Conservation (phyloP, 805 yeast species). For the Kazachstania bromeliacearum region DNA sequence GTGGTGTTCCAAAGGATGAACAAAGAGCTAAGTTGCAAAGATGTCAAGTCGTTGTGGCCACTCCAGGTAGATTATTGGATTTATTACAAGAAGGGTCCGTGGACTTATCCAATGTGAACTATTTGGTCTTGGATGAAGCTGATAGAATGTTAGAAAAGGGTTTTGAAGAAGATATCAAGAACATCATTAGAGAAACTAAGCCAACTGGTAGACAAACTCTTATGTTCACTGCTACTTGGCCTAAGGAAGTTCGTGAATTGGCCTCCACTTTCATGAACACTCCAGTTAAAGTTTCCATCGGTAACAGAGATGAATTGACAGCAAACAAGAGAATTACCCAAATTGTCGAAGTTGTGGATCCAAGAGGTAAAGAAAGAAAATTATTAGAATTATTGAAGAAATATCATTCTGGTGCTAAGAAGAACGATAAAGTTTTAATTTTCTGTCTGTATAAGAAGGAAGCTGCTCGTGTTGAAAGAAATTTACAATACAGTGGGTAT, state of each 20-base stretch:
- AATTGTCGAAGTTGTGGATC: constrained; percentile 85
- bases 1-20: constrained; percentile 94
- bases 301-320: constrained; percentile 85
- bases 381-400: constrained; percentile 61
- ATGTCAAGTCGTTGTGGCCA: constrained; percentile 82
- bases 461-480: constrained; percentile 81
- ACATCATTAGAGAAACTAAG: constrained; percentile 57
- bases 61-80: constrained; percentile 96
- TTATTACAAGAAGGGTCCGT: constrained; percentile 81
- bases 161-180: constrained; percentile 90
- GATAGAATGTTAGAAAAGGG: constrained; percentile 98
- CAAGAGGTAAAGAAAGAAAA: constrained; percentile 66
- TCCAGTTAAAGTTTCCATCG: constrained; percentile 88
- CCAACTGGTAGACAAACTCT: constrained; percentile 65
- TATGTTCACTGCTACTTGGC: constrained; percentile 99
- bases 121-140: constrained; percentile 91
- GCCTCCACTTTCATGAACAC: constrained; percentile 74
- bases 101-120: constrained; percentile 55
- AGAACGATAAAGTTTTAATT: constrained; percentile 74
- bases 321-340: constrained; percentile 94
- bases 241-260: constrained; percentile 91
- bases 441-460: constrained; percentile 96
- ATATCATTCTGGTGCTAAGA: constrained; percentile 58
- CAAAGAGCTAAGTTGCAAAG: constrained; percentile 62
- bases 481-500: constrained; percentile 63